Evolutionary conservation across 2,329 filamentous ascomycete species (phyloP), one percentile per base, ranked within the genome.

Genomic region (Diaporthe sp.): DNA sequence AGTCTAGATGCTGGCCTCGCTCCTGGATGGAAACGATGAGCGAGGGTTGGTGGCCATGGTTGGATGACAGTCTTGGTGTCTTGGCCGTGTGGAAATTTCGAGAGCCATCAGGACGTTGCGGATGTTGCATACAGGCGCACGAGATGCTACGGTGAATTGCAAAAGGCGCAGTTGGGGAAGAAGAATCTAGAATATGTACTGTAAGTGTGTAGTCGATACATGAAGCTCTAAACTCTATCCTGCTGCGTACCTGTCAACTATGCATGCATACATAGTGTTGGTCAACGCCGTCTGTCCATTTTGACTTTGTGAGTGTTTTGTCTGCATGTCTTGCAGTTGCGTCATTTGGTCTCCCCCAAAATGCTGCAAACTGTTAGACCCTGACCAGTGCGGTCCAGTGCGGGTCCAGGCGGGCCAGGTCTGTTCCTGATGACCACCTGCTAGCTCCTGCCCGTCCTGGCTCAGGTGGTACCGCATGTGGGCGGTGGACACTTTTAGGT

Each of bases 21-120:
- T n/a, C n/a, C n/a, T n/a, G n/a, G n/a, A n/a, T n/a, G n/a, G n/a
- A n/a, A n/a, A n/a, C n/a, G n/a, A n/a, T n/a, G n/a, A n/a, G n/a
- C n/a, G n/a, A n/a, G n/a, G n/a, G n/a, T n/a, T n/a, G n/a, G n/a
- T n/a, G n/a, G n/a, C n/a, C n/a, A n/a, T n/a, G n/a, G n/a, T n/a
- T n/a, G n/a, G n/a, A n/a, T n/a, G n/a, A n/a, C n/a, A n/a, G n/a
- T n/a, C n/a, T n/a, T n/a, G 35, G 33, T 60, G 33, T 22, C 55
- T 40, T 66, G 60, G 40, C 40, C 33, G 40, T 40, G 64, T 68
- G 33, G 47, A 68, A 54, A 68, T 54, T 54, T 68, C 64, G 64
- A 68, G 30, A 17, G 13, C 2, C 8, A 9, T 17, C 52, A 3
- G 52, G 17, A 30, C 7, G 3, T 67, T 28, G 40, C 15, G 25